phyloP scores from a whole-genome alignment of 2,329 filamentous ascomycete species.

The Podosphaera xanthii region DNA sequence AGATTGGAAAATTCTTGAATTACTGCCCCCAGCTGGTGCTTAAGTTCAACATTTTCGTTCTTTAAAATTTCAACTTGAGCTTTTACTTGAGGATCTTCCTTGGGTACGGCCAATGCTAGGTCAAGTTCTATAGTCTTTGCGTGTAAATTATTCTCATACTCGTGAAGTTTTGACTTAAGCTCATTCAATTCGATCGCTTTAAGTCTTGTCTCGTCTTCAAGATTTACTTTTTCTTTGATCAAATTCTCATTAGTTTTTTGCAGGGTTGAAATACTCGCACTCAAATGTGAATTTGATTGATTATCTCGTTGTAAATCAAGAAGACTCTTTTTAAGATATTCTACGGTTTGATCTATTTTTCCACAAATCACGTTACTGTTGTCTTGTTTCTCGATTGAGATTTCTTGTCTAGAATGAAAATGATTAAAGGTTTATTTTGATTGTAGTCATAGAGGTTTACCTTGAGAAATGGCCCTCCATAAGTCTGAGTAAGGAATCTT shows the following conservation, averaged over 20 bases:
- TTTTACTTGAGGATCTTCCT: constrained; percentile 8
- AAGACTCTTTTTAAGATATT: constrained; percentile 8
- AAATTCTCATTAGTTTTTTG: constrained; percentile 7
- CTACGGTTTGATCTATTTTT: constrained; percentile 5
- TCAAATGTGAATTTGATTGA: constrained; percentile 5
- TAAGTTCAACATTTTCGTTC: constrained; percentile 7
- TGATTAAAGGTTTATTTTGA: constrained; percentile 1
- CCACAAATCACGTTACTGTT: constrained; percentile 2
- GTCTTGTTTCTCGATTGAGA: constrained; percentile 3
- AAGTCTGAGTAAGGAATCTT: constrained; percentile 7
- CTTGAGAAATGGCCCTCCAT: constrained; percentile 10
- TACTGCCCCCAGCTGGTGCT: constrained; percentile 14
- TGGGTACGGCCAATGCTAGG: constrained; percentile 3
- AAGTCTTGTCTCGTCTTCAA: constrained; percentile 5
- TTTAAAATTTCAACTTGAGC: constrained; percentile 8
- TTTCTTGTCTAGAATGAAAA: constrained; percentile 6
- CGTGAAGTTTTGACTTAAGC: constrained; percentile 5
- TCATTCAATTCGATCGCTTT: constrained; percentile 5
- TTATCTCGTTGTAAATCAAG: constrained; percentile 6
- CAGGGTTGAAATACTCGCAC: constrained; percentile 8
- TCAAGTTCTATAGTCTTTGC: constrained; percentile 9
- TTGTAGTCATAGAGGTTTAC: constrained; percentile 4
- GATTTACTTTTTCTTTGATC: constrained; percentile 3
- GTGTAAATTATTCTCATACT: constrained; percentile 6
- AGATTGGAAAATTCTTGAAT: constrained; percentile 14